Evolutionary conservation across 768 basidiomycete species (phyloP).

Genomic region (Tricholoma saponaceum): DNA sequence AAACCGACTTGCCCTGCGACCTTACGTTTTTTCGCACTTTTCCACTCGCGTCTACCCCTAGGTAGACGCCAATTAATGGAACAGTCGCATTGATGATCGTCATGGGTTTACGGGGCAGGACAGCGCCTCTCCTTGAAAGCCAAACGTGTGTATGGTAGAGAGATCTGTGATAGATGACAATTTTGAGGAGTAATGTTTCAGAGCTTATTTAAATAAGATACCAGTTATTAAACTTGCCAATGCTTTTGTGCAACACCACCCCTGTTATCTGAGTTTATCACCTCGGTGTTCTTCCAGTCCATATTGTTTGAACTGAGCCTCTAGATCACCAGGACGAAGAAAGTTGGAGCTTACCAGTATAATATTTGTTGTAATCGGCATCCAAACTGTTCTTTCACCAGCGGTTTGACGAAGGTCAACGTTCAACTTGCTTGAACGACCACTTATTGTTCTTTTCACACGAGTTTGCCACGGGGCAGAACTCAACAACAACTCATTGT

Average conservation of each 20-base stretch:
- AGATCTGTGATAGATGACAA: slow-evolving; percentile 74
- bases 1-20: slow-evolving; percentile 71
- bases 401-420: too few species aligned
- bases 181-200: slow-evolving; percentile 96
- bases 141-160: slow-evolving; percentile 72
- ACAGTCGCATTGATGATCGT: slow-evolving; percentile 71
- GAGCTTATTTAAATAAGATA: slow-evolving; percentile 46
- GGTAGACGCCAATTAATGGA: slow-evolving; percentile 72
- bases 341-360: too few species aligned
- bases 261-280: slow-evolving; percentile 94
- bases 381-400: too few species aligned
- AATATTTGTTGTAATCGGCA: too few species aligned
- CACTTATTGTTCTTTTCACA: too few species aligned
- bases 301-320: slow-evolving; percentile 86
- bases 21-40: slow-evolving; percentile 51
- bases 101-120: slow-evolving; percentile 81
- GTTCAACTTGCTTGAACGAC: too few species aligned
- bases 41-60: slow-evolving; percentile 73
- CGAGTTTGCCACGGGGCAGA: too few species aligned
- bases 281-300: slow-evolving; percentile 81
- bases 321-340: slow-evolving; percentile 36
- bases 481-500: too few species aligned
- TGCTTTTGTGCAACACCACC: slow-evolving; percentile 69
- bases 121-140: slow-evolving; percentile 94
- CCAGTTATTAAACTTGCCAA: slow-evolving; percentile 58